phyloP scores from a whole-genome alignment of 495 filamentous ascomycete genomes.

The Podospora bellae-mahoneyi region DNA sequence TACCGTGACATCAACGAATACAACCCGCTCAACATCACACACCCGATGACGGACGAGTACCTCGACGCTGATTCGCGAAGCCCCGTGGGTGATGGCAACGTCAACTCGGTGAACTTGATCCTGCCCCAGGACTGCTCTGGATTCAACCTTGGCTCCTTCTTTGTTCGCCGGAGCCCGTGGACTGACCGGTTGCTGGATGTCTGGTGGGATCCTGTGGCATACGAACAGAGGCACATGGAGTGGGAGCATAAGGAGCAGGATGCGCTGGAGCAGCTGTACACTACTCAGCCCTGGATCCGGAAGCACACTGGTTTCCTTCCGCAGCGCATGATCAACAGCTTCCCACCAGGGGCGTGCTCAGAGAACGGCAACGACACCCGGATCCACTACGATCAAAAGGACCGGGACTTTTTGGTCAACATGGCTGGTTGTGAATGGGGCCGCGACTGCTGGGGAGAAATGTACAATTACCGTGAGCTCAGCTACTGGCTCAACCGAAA shows the following conservation, averaged over 20 bases:
- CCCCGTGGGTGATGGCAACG: slow-evolving; percentile 67
- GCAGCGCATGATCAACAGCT: slow-evolving; percentile 91
- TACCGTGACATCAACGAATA: slow-evolving; percentile 97
- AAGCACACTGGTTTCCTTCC: slow-evolving; percentile 84
- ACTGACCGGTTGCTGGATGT: slow-evolving; percentile 89
- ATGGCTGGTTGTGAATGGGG: slow-evolving; percentile 98
- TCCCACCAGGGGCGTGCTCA: slow-evolving; percentile 80
- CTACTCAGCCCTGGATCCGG: slow-evolving; percentile 87
- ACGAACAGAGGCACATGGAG: slow-evolving; percentile 98
- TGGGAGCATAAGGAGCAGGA: slow-evolving; percentile 99
- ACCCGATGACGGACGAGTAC: slow-evolving; percentile 67
- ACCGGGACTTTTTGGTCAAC: slow-evolving; percentile 94
- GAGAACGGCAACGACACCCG: slow-evolving; percentile 68
- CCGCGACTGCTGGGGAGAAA: slow-evolving; percentile 95
- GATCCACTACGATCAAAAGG: slow-evolving; percentile 82
- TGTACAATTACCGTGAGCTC: slow-evolving; percentile 86
- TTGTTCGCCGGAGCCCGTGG: slow-evolving; percentile 79
- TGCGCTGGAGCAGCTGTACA: slow-evolving; percentile 88
- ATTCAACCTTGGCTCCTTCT: slow-evolving; percentile 97
- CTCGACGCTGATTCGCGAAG: slow-evolving; percentile 72
- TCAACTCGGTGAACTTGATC: slow-evolving; percentile 77
- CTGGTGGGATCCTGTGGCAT: slow-evolving; percentile 98
- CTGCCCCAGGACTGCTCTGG: slow-evolving; percentile 92
- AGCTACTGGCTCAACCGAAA: slow-evolving; percentile 81
- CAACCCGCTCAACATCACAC: slow-evolving; percentile 92